phyloP scores from a whole-genome alignment of 345 rosid genomes.

The Clarkia xantiana region DNA sequence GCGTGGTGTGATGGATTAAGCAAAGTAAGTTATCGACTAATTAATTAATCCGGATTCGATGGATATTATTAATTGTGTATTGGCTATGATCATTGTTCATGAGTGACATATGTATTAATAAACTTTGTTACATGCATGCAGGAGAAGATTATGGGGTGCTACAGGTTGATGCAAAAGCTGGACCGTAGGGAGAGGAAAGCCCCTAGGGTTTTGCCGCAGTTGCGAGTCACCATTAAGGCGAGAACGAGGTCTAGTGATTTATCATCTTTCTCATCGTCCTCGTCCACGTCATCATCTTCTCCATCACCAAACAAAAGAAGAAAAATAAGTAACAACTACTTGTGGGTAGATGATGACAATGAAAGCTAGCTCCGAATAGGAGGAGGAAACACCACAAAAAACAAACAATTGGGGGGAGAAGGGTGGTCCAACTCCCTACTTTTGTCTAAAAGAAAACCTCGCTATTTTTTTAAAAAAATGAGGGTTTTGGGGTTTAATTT shows the following conservation, averaged over 20 bases:
- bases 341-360: constrained; percentile 58
- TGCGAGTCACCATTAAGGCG: constrained; percentile 50
- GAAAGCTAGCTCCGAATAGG: constrained; percentile 33
- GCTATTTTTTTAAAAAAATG: constrained; percentile 23
- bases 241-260: constrained; percentile 39
- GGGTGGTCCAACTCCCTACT: constrained; percentile 14
- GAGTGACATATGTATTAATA: not conserved
- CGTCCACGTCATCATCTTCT: constrained; percentile 33
- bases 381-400: not conserved
- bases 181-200: constrained; percentile 29
- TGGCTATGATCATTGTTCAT: too few relatives aligned
- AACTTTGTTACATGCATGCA: constrained; percentile 20
- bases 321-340: constrained; percentile 41
- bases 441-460: constrained; percentile 20
- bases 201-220: constrained; percentile 42
- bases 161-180: constrained; percentile 58
- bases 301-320: constrained; percentile 46
- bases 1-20: constrained; percentile 92
- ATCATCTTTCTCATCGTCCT: constrained; percentile 9
- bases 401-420: constrained; percentile 9
- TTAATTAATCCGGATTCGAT: too few relatives aligned
- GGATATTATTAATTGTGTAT: too few relatives aligned
- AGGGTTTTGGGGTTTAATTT: constrained; percentile 20
- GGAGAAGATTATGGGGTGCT: constrained; percentile 78
- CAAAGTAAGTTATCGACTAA: constrained; percentile 36